Percentiles rank a stretch among this genome's conserved stretches.
These are phyloP conservation scores for Monosporozyma solicola DNA, from an alignment of 805 yeast genomes.

Conservation along the genomic window DNA sequence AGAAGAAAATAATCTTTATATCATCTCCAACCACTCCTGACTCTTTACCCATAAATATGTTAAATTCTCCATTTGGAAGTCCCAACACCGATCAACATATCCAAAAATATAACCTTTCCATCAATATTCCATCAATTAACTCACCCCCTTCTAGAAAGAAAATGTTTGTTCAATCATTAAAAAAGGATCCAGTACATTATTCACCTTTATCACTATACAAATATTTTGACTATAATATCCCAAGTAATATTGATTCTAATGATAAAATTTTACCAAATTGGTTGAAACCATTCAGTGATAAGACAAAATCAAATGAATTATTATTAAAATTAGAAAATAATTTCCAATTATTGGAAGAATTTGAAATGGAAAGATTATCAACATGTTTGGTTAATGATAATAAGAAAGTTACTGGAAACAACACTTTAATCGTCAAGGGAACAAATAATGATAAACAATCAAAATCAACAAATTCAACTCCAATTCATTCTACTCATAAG, in stretches of 20 bases:
- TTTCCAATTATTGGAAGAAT: slow-evolving; percentile 31
- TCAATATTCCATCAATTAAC: slow-evolving; percentile 14
- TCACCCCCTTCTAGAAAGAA: slow-evolving; percentile 4
- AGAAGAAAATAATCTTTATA: not conserved
- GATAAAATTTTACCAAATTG: slow-evolving; percentile 26
- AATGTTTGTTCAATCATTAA: slow-evolving; percentile 26
- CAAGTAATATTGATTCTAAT: slow-evolving; percentile 12
- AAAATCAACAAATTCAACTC: not conserved
- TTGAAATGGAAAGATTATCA: slow-evolving; percentile 24
- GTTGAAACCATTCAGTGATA: slow-evolving; percentile 18
- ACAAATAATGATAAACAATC: not conserved
- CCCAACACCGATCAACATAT: not conserved
- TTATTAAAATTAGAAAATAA: slow-evolving; percentile 24
- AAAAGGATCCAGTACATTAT: slow-evolving; percentile 25
- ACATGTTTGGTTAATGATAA: slow-evolving; percentile 14
- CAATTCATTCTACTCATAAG: slow-evolving; percentile 6
- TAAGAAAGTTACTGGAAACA: not conserved
- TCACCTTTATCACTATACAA: slow-evolving; percentile 27
- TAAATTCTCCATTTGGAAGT: not conserved
- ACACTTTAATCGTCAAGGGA: not conserved
- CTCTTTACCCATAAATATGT: not conserved
- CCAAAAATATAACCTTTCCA: slow-evolving; percentile 13
- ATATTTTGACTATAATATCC: slow-evolving; percentile 24
- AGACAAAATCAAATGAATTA: slow-evolving; percentile 13
- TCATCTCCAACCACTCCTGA: not conserved